Evolutionary conservation across 139 green algal genomes (phyloP), one percentile per base, ranked within the genome.

Genomic region (Ettlia oleoabundans): DNA sequence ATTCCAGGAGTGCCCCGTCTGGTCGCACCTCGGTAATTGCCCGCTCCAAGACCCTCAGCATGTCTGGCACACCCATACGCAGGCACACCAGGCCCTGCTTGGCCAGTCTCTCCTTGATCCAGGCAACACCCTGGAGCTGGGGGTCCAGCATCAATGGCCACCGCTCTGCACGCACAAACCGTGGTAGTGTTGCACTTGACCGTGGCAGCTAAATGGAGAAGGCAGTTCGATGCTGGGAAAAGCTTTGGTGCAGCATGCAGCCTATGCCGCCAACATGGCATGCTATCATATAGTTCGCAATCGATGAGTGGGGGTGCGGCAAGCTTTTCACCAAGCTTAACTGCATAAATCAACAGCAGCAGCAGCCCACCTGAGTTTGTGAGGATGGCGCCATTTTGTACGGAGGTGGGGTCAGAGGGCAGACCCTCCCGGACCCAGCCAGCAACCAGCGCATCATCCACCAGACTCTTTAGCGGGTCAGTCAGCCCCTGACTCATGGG

Each of bases 71-170:
- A 47, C 83, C 91, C 89, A 96, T 91, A 86, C 96, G 95, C 78
- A 97, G 89, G 81, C 96, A 92, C 33, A 94, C 86, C 33, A 98
- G 82, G 41, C 90, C 91, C 28, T 91, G 84, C 30, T 70, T 66
- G 43, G 88, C 89, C 88, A 98, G 95, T 8, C 88, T 69, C 76
- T 91, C 93, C 62, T 91, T 88, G 78, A 98, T 91, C 95, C 95
- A 98, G 74, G 89, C 88, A 82, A 97, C 93, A 62, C 92, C 94
- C 87, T 95, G 83, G 76, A 98, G 91, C 86, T 98, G 94, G 15
- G 95, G 95, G 82, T 98, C 95, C 47, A 98, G 95, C 88, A 98
- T 94, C n/a, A 98, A 89, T 18, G 89, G 81, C 93, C 93, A 98
- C 28, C 95, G 87, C 19, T 84, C 83, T 33, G 92, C 73, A 32